Conservation (phyloP, 2,329 filamentous ascomycete genomes). For the Aspergillus chevalieri region DNA sequence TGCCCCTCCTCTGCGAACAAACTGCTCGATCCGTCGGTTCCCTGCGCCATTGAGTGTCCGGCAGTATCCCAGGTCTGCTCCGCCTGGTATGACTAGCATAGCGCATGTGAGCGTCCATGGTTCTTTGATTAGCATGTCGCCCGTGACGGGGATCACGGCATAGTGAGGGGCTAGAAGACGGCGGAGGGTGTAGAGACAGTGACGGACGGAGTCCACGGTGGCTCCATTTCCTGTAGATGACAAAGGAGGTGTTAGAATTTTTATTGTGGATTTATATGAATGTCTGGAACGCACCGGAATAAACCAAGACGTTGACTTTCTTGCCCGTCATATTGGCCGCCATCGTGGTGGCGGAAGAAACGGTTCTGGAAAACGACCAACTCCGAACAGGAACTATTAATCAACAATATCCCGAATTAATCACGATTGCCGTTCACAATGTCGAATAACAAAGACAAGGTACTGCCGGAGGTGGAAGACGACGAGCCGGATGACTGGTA, state of each 20-base stretch:
- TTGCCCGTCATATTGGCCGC: constrained; percentile 52
- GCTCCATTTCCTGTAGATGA: constrained; percentile 64
- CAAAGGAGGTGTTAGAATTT: neutral
- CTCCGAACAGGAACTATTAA: neutral
- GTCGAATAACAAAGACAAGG: constrained; percentile 53
- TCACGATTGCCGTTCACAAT: constrained; percentile 32
- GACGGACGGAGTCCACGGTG: constrained; percentile 79
- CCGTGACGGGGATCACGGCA: constrained; percentile 79
- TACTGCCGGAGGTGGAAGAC: constrained; percentile 52
- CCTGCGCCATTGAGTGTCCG: constrained; percentile 79
- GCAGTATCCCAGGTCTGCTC: constrained; percentile 90
- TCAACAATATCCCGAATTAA: neutral
- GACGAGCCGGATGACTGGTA: constrained; percentile 97
- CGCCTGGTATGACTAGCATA: constrained; percentile 84
- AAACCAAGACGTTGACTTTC: constrained; percentile 84
- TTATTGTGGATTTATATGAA: neutral
- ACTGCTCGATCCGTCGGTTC: constrained; percentile 77
- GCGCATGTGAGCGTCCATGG: constrained; percentile 86
- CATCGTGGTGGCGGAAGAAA: constrained; percentile 15
- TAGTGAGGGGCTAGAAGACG: constrained; percentile 84
- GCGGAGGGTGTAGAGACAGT: constrained; percentile 80
- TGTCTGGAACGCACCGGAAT: constrained; percentile 58
- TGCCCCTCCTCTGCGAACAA: constrained; percentile 73
- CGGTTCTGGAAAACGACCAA: neutral
- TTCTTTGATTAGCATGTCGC: constrained; percentile 75